Evolutionary conservation across 768 basidiomycete genomes (phyloP).

Genomic region (Gymnopilus junonius): DNA sequence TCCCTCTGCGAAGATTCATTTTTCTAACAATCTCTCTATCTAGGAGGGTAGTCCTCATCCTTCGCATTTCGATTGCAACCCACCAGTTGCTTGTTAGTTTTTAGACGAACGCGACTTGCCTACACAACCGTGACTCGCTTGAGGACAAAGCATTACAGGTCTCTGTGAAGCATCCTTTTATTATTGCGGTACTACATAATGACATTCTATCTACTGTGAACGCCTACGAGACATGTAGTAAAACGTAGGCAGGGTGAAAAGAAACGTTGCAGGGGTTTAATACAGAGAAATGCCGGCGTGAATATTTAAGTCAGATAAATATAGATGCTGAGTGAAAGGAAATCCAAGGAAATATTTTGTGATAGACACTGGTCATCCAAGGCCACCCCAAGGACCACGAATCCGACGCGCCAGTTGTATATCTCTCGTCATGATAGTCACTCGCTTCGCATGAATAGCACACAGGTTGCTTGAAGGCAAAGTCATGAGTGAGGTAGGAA

Average conservation of each 20-base stretch:
- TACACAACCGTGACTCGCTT: background rate
- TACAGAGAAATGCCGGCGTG: background rate
- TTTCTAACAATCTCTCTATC: background rate
- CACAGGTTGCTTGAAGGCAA: conserved; percentile 76
- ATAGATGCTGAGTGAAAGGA: background rate
- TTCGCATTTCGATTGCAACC: background rate
- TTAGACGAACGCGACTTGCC: background rate
- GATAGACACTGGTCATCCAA: conserved; percentile 44
- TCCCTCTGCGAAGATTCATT: background rate
- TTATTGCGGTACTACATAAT: background rate
- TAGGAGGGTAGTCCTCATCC: background rate
- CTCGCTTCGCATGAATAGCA: conserved; percentile 96
- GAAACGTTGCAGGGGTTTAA: background rate
- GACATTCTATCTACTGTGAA: conserved; percentile 11
- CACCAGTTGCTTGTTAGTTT: background rate
- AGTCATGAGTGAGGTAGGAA: conserved; percentile 1
- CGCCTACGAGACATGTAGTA: background rate
- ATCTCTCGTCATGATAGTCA: conserved; percentile 97
- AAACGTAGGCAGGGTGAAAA: background rate
- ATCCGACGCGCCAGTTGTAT: conserved; percentile 96
- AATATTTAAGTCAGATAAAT: background rate
- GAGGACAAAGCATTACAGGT: background rate
- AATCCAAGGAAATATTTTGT: background rate
- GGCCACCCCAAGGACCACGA: conserved; percentile 86
- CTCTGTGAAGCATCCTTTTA: too few species aligned